A percentile compares a stretch with the other conserved stretches of the same genome.
Evolutionary conservation across 2,329 filamentous ascomycete species (phyloP).

Genomic region (Aspergillus glaucus): DNA sequence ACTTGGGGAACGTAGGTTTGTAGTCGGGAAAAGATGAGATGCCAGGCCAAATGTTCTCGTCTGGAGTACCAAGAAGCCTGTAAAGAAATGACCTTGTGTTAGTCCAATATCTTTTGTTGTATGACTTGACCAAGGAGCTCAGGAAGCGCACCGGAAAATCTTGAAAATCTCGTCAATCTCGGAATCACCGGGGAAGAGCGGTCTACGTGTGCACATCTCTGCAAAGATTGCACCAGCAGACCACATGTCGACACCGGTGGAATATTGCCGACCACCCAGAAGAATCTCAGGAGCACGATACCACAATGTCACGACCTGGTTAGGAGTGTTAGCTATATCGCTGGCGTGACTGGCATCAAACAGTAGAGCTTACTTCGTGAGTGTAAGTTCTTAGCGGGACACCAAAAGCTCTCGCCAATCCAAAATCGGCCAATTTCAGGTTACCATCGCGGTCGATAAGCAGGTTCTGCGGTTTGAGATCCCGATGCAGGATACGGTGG

Average conservation of each 20-base stretch:
- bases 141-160: constrained; percentile 66
- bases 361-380: constrained; percentile 57
- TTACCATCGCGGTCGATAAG: constrained; percentile 82
- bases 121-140: not conserved
- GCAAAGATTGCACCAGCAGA: constrained; percentile 91
- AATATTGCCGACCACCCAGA: constrained; percentile 84
- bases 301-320: constrained; percentile 80
- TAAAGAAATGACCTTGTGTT: constrained; percentile 10
- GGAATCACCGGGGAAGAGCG: constrained; percentile 84
- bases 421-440: constrained; percentile 85
- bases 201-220: constrained; percentile 92
- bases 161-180: constrained; percentile 95
- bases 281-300: constrained; percentile 88
- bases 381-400: constrained; percentile 88
- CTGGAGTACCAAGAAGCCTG: constrained; percentile 74
- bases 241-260: constrained; percentile 94
- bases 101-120: constrained; percentile 8
- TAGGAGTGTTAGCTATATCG: constrained; percentile 2
- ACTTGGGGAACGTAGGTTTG: constrained; percentile 88
- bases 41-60: constrained; percentile 77
- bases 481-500: constrained; percentile 78
- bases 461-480: constrained; percentile 85
- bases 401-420: constrained; percentile 81
- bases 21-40: constrained; percentile 94
- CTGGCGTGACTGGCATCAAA: not conserved